Base-by-base conservation (phyloP, 257 asterid genomes). In the Solanum clarkiae region DNA sequence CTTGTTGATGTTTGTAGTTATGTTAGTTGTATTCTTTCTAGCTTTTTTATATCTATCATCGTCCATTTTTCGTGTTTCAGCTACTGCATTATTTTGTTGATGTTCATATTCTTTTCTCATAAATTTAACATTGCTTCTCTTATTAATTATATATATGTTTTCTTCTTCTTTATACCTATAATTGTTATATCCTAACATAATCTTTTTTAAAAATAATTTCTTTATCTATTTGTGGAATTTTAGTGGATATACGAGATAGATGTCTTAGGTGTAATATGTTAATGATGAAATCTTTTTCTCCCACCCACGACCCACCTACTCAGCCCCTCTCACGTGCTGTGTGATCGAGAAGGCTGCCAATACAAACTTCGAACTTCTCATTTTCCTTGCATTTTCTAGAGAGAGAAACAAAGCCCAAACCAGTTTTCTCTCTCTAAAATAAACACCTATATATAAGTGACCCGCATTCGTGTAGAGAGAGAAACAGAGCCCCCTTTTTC, bases 361-460 rank as follows among this genome's bases (percentile, higher is more conserved):
- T 65, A 65, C 6, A 47, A 65, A 63, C 71, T 74, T 45, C 59
- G 13, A 74, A 74, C 14, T 75, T 10, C 60, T 6, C 7, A 13
- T 45, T 32, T 36, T 6, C 45, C 20, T 45, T 72, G 57, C 80
- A n/a, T 75, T 75, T 74, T 75, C 81, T 47, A 47, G 44, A 75
- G 81, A 75, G 60, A 75, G 81, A 47, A 74, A 74, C 81, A 7
- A 42, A 20, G 36, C 10, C 10, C 17, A 20, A n/a, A 42, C 54
- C 80, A 70, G 5, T 70, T 70, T 70, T 70, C 80, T 70, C 80
- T 70, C 10, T 70, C 80, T 42, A 70, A 44, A n/a, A 36, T 10
- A 16, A 0, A 14, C 3, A 65, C 5, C 13, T 15, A 60, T n/a
- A 59, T 60, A 22, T 11, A 32, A 10, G 16, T 70, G 20, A 45